Base-by-base conservation (phyloP, 495 filamentous ascomycete species). In the Penicillium bialowiezense region DNA sequence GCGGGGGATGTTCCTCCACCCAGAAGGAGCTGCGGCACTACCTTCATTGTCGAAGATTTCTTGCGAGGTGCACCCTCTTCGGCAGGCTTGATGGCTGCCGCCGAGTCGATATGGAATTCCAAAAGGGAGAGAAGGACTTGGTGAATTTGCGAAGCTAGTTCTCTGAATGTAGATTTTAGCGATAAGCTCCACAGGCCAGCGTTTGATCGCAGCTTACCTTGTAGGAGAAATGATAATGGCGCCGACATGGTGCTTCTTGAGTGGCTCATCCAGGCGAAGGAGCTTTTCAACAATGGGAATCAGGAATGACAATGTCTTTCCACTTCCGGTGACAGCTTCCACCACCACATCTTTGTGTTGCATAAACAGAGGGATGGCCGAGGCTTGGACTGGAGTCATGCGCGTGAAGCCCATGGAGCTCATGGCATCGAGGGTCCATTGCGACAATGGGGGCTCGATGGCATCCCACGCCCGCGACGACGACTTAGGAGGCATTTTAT, bases 321-420 rank as follows among this genome's bases (percentile, higher is more conserved):
- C 93, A 61, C 88, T 93, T 7, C 95, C 93, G 2, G 93, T 98
- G 7, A 97, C 93, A 2, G 93, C 95, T 65, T 96, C 91, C 21
- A 97, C 92, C 3, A 97, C 92, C 0, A 97, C 91, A 70, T 97
- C 93, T 58, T 97, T 97, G 67, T 97, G 89, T 7, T 84, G 85
- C 70, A 89, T 83, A 66, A 97, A 95, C 13, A 96, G 78, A 9
- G 92, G 91, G 54, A 97, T 89, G 13, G 87, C 86, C n/a, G 88
- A 91, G 18, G 91, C 89, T 66, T 98, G 93, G 13, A 97, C 93
- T 1, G 93, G 93, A 3, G 93, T 98, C 72, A 92, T 95, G 56
- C 84, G 82, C 37, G 75, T 75, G 65, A 96, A 96, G 37, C 90
- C 88, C 86, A 91, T 90, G 42, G 82, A 82, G 20, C 81, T 73